Conservation (phyloP, 495 filamentous ascomycete species). For the Penicillium ucsense region DNA sequence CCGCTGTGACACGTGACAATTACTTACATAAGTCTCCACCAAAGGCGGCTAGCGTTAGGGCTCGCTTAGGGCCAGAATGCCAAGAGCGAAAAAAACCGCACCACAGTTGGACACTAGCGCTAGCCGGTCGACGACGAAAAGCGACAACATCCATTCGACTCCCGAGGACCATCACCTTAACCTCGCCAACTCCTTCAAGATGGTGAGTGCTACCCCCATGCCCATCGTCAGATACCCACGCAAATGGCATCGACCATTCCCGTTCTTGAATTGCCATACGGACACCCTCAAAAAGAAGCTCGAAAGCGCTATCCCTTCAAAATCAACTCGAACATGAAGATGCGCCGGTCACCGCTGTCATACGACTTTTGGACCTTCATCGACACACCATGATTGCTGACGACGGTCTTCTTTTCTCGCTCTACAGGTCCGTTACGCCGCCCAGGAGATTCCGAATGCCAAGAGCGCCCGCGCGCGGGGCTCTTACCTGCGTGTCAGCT, state of each 20-base stretch:
- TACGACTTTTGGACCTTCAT: background rate
- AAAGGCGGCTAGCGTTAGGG: slow-evolving; percentile 33
- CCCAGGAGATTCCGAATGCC: slow-evolving; percentile 70
- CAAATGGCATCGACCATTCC: slow-evolving; percentile 2
- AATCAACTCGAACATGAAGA: background rate
- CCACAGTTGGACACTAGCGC: slow-evolving; percentile 25
- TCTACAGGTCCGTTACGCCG: slow-evolving; percentile 92
- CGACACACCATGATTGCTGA: slow-evolving; percentile 20
- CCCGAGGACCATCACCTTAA: slow-evolving; percentile 36
- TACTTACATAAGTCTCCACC: slow-evolving; percentile 2
- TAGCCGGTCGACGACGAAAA: slow-evolving; percentile 34
- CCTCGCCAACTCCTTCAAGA: slow-evolving; percentile 45
- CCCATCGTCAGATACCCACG: slow-evolving; percentile 6
- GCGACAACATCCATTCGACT: slow-evolving; percentile 39
- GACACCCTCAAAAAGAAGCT: background rate
- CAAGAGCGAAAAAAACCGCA: slow-evolving; percentile 40
- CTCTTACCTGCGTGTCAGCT: slow-evolving; percentile 95
- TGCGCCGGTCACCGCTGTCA: background rate
- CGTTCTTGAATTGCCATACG: slow-evolving; percentile 2
- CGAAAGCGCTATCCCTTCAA: background rate
- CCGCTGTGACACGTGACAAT: too few relatives aligned
- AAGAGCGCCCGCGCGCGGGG: slow-evolving; percentile 97
- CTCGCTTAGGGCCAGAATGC: slow-evolving; percentile 38
- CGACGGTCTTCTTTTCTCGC: slow-evolving; percentile 16
- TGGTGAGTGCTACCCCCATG: slow-evolving; percentile 36